Evolutionary conservation across 768 basidiomycete genomes (phyloP).

Genomic region (Suillus subluteus): DNA sequence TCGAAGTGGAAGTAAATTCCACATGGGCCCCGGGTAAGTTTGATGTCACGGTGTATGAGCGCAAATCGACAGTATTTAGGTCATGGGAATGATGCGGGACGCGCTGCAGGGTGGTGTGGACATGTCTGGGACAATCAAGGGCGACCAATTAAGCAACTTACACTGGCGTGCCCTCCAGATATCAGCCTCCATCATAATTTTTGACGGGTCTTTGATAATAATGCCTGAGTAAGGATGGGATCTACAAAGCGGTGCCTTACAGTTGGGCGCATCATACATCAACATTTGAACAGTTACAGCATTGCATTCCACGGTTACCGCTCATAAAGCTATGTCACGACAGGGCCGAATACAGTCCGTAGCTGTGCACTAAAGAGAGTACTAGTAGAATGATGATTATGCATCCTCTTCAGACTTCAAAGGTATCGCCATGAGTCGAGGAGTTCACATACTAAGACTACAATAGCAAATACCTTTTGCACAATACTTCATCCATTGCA

Average conservation of each 20-base stretch:
- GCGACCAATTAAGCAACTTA: neutral
- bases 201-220: neutral
- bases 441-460: neutral
- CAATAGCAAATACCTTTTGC: neutral
- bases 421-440: neutral
- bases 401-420: too few relatives aligned
- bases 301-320: neutral
- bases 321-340: neutral
- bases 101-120: neutral
- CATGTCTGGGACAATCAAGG: slow-evolving; percentile 1
- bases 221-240: neutral
- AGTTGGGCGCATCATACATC: neutral
- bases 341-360: neutral
- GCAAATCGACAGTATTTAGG: neutral
- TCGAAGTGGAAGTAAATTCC: neutral
- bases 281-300: neutral
- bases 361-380: too few relatives aligned
- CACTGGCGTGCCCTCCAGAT: neutral
- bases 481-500: neutral
- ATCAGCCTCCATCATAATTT: neutral
- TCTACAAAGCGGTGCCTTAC: neutral
- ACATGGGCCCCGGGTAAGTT: too few relatives aligned
- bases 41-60: neutral
- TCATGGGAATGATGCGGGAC: neutral
- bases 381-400: too few relatives aligned